phyloP scores from a whole-genome alignment of 202 grass and related monocot species.

The Panicum hallii region DNA sequence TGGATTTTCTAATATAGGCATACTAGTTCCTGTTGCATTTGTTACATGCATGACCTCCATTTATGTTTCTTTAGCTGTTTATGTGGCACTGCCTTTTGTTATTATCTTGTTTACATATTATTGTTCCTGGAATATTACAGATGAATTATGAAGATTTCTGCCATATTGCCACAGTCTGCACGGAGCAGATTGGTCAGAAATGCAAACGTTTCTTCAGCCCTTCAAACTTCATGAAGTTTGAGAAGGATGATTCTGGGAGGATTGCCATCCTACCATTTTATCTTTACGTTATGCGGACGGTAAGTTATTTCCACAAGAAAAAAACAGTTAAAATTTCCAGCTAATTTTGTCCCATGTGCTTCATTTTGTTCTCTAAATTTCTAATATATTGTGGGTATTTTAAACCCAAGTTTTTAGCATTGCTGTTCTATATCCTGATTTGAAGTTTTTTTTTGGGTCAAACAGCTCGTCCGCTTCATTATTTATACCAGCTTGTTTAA shows the following conservation, averaged over 20 bases:
- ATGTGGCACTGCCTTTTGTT: background rate
- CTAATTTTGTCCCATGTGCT: conserved; percentile 37
- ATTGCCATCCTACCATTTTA: conserved; percentile 99
- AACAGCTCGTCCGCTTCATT: conserved; percentile 1
- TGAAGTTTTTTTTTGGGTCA: background rate
- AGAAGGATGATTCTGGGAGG: conserved; percentile 99
- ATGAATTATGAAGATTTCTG: conserved; percentile 99
- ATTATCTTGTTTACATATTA: conserved; percentile 34
- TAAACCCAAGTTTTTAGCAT: background rate
- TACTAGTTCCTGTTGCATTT: background rate
- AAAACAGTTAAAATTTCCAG: conserved; percentile 9
- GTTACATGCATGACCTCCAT: background rate
- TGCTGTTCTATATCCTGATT: conserved; percentile 4
- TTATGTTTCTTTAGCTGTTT: conserved; percentile 5
- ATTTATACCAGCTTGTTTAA: conserved; percentile 17
- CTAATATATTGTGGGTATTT: background rate
- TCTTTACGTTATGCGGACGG: conserved; percentile 98
- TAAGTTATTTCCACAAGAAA: conserved; percentile 52
- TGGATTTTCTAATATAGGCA: background rate
- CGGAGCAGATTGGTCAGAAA: conserved; percentile 98
- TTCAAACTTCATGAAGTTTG: conserved; percentile 99
- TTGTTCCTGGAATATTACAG: conserved; percentile 51
- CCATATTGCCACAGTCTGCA: conserved; percentile 96
- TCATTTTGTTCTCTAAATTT: background rate
- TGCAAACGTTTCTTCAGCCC: conserved; percentile 96